Base-by-base conservation (phyloP, 2,329 filamentous ascomycete genomes). In the Pseudogymnoascus sp. region DNA sequence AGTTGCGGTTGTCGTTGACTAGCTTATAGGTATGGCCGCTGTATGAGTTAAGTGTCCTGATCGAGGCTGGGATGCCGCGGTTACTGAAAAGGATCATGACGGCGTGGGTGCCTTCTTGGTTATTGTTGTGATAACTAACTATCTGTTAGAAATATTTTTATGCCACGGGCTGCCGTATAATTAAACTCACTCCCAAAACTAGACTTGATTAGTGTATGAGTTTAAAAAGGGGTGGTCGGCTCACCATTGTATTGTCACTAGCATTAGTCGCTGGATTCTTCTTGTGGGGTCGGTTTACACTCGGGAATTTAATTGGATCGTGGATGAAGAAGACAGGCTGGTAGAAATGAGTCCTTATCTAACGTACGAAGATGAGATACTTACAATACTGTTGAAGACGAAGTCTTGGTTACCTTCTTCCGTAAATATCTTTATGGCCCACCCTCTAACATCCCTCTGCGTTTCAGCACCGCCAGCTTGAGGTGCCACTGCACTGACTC, bases 21-120 rank as follows among this genome's bases (percentile, higher is more conserved):
- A 82, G 78, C 69, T 84, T 84, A 69, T 81, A 79, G 0, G 81
- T 82, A 69, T 84, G 79, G 1, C 80, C 80, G 6, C 77, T 77
- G 69, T 83, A 84, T 5, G 77, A 80, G 70, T 84, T 80, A 76
- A 83, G 80, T 67, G 80, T 74, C 31, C 82, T 75, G 66, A 81
- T 82, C 0, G 78, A 79, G 63, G 79, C 79, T 0, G 82, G 82
- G 11, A 81, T 83, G 2, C 83, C 82, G 11, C 81, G 77, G 65
- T 84, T 82, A 16, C 80, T 80, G 72, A 85, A 83, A 1, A 84
- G 74, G 42, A 81, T 77, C 82, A 85, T 84, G 25, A 84, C 75
- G 67, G 82, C 78, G 68, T 85, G 82, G n/a, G 80, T 76, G 0
- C 79, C 76, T 67, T 85, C 82, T 5, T 81, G 83, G 65, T 83